Percentiles rank a stretch among this genome's conserved stretches.
phyloP scores from a whole-genome alignment of 2,329 filamentous ascomycete species.

The Xylaria sp. region DNA sequence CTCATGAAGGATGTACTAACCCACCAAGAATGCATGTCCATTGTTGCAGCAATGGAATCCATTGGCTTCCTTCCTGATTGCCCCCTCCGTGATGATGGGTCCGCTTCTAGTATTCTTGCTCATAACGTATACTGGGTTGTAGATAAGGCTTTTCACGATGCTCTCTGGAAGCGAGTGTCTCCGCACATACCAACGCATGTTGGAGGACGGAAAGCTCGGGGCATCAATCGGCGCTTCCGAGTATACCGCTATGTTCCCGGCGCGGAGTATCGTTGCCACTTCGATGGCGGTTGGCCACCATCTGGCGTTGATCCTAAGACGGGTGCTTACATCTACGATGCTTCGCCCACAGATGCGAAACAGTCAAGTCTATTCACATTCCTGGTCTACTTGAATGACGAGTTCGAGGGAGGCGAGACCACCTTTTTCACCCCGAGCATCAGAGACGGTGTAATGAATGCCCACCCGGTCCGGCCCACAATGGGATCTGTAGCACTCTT shows the following conservation, averaged over 20 bases:
- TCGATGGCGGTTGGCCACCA: slow-evolving; percentile 78
- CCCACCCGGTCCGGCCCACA: slow-evolving; percentile 73
- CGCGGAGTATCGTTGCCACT: slow-evolving; percentile 76
- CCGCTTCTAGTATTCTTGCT: slow-evolving; percentile 36
- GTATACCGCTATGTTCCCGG: slow-evolving; percentile 79
- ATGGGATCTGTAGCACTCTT: slow-evolving; percentile 76
- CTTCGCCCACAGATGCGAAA: slow-evolving; percentile 65
- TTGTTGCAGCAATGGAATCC: slow-evolving; percentile 72
- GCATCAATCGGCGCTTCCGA: slow-evolving; percentile 75
- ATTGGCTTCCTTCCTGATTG: slow-evolving; percentile 75
- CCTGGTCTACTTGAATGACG: slow-evolving; percentile 75
- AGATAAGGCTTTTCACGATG: slow-evolving; percentile 36
- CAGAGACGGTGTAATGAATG: slow-evolving; percentile 72
- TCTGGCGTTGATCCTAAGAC: slow-evolving; percentile 68
- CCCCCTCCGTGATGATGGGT: slow-evolving; percentile 58
- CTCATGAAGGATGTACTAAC: slow-evolving; percentile 70
- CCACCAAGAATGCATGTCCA: slow-evolving; percentile 69
- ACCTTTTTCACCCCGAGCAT: slow-evolving; percentile 75
- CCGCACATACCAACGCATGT: slow-evolving; percentile 53
- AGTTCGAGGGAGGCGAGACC: slow-evolving; percentile 77
- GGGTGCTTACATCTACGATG: slow-evolving; percentile 70
- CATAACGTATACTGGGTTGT: slow-evolving; percentile 39
- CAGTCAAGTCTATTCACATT: slow-evolving; percentile 77
- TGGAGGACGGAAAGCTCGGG: slow-evolving; percentile 66
- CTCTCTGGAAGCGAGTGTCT: slow-evolving; percentile 33